Evolutionary conservation across 176 grass and related monocot species (phyloP).

Genomic region (Areca catechu): DNA sequence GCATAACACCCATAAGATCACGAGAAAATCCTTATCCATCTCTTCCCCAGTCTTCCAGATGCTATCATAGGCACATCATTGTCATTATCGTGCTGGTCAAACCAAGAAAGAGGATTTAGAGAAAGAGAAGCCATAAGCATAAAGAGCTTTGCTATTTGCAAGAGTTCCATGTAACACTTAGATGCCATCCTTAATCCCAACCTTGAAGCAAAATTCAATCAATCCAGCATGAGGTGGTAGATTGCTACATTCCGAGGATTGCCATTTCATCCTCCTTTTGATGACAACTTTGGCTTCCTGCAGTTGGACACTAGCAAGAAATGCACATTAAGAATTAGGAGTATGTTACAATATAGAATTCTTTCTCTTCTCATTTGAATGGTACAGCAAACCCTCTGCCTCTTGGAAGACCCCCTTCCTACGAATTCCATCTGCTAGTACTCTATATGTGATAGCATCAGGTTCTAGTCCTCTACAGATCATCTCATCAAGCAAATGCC

Average conservation of each 20-base stretch:
- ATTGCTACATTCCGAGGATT: no score
- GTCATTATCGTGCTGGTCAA: not conserved
- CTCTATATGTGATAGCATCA: constrained; percentile 7
- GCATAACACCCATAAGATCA: no score
- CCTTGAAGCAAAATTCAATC: constrained; percentile 1
- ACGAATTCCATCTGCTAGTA: constrained; percentile 9
- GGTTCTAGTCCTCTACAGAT: not conserved
- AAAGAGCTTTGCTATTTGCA: not conserved
- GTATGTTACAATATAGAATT: no score
- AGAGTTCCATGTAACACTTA: not conserved
- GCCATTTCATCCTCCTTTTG: no score
- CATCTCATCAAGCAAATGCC: constrained; percentile 1
- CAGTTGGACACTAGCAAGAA: no score
- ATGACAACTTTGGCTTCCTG: no score
- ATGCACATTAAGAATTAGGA: no score
- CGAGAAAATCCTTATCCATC: not conserved
- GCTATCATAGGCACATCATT: constrained; percentile 8
- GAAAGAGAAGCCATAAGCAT: constrained; percentile 2
- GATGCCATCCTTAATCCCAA: constrained; percentile 7
- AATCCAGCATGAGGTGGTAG: no score
- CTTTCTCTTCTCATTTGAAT: not conserved
- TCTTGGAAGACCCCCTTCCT: constrained; percentile 1
- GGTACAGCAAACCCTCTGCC: not conserved
- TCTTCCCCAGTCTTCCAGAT: not conserved
- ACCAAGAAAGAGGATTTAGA: constrained; percentile 5